Evolutionary conservation across 257 asterid species (phyloP), one percentile per base, ranked within the genome.

Genomic region (Prunella vulgaris): DNA sequence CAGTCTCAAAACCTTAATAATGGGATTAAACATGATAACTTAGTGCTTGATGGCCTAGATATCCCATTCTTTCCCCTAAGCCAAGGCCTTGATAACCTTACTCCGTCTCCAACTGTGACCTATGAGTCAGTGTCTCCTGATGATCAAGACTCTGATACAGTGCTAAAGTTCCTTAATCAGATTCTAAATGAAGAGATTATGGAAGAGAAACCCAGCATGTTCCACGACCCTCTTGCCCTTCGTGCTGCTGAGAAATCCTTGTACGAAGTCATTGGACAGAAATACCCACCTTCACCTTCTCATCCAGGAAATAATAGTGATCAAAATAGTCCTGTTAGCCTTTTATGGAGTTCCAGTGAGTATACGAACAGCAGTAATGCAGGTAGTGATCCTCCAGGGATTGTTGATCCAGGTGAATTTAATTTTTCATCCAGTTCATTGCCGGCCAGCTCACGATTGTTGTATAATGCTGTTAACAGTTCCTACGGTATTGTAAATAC

Each of bases 181-280:
- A 89, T 93, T 60, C 88, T 93, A 37, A 64, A 87, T 60, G 98
- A 93, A 84, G 98, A 93, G 82, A 79, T 84, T 79, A 80, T 90
- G 81, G 94, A 85, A 57, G 94, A 90, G 71, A 87, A 85, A 74
- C 96, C 95, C 7, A 90, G 98, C 84, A 87, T 93, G 97, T 90
- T 90, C 75, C 87, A 86, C 66, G 98, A 93, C 78, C 98, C 98
- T 52, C 87, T 93, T 49, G 94, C 95, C 71, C 77, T 90, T 53
- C 85, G 79, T 71, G 95, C 93, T 72, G 74, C 97, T 24, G 98
- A 93, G 85, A 93, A 87, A 81, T 87, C 93, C 13, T 76, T 93
- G 44, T 90, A 88, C 57, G 98, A 88, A 70, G 92, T 84, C 73
- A 79, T 93, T 71, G 97, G 95, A 38, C 82, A 87, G 80, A 65